phyloP scores from a whole-genome alignment of 345 rosid species.

The Salix dunnii region DNA sequence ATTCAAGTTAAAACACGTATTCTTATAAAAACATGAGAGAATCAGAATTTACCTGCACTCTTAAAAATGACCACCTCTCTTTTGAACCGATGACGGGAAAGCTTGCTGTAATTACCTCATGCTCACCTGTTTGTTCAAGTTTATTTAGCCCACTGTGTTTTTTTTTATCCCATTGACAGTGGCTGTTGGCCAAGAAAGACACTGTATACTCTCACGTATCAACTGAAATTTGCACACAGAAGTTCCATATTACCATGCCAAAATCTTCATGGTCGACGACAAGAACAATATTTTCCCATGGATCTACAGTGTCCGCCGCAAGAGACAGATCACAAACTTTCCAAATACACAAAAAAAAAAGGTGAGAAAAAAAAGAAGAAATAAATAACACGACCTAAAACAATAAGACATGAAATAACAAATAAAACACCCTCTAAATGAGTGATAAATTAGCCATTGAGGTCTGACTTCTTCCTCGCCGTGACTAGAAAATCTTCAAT shows the following conservation, averaged over 20 bases:
- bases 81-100: too few species aligned
- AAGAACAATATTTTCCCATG: background rate
- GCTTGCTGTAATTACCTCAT: too few species aligned
- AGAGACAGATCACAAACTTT: slow-evolving; percentile 11
- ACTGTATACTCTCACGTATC: too few species aligned
- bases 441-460: slow-evolving; percentile 15
- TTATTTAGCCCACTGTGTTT: too few species aligned
- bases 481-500: slow-evolving; percentile 5
- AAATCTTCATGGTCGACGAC: slow-evolving; percentile 10
- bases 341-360: slow-evolving; percentile 1
- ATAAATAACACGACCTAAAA: slow-evolving; percentile 10
- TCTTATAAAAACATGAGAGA: too few species aligned
- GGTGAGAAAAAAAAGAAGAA: too few species aligned
- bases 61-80: too few species aligned
- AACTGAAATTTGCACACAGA: slow-evolving; percentile 2
- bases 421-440: background rate
- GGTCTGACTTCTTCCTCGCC: slow-evolving; percentile 29
- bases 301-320: slow-evolving; percentile 19
- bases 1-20: too few species aligned
- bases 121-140: too few species aligned
- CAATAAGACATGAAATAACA: slow-evolving; percentile 2
- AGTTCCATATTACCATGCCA: slow-evolving; percentile 9
- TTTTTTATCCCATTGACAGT: too few species aligned
- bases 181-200: too few species aligned
- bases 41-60: too few species aligned